Percentiles rank a stretch among this genome's conserved stretches.
phyloP scores from a whole-genome alignment of 148 eudicot genomes.

The Selenicereus undatus region DNA sequence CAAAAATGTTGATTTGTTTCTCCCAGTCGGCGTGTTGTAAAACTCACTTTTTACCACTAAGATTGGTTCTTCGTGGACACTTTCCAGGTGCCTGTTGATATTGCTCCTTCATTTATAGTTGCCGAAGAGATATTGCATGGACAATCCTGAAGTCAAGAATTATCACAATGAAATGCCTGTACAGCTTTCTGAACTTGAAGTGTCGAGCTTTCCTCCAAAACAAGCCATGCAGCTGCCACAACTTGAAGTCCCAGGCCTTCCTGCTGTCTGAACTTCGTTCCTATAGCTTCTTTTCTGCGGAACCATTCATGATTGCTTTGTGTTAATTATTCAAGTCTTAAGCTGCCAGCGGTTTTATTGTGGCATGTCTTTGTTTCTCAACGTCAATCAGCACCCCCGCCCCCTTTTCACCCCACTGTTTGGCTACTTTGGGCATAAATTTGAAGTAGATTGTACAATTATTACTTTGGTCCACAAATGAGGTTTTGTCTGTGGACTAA shows the following conservation, averaged over 20 bases:
- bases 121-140: slow-evolving; percentile 49
- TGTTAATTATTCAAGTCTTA: neutral
- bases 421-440: no score
- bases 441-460: no score
- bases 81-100: slow-evolving; percentile 90
- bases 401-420: no score
- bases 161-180: neutral
- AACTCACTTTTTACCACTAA: neutral
- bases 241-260: neutral
- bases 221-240: neutral
- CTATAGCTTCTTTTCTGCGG: neutral
- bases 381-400: neutral
- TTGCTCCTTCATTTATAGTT: slow-evolving; percentile 60
- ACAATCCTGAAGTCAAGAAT: neutral
- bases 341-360: neutral
- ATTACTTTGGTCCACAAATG: no score
- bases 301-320: neutral
- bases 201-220: no score
- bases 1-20: no score
- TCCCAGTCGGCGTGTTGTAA: no score
- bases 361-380: neutral
- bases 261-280: neutral
- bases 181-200: no score
- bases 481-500: no score
- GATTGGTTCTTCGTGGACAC: neutral